Percentiles rank a stretch among this genome's conserved stretches.
phyloP scores from a whole-genome alignment of 768 basidiomycete genomes.

The Mycena filopes region DNA sequence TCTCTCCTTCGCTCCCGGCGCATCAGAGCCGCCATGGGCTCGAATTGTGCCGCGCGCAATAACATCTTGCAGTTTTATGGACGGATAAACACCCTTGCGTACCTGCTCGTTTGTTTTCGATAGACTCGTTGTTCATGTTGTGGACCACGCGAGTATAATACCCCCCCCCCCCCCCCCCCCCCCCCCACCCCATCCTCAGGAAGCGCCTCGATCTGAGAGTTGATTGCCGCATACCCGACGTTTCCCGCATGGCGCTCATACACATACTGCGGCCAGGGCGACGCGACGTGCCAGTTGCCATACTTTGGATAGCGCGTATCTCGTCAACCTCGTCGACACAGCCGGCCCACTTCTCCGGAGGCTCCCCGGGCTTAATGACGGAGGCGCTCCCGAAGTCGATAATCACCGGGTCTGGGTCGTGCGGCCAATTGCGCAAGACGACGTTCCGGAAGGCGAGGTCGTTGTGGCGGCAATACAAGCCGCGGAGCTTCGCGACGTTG shows the following conservation, averaged over 20 bases:
- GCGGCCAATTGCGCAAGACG: background rate
- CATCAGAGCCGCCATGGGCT: background rate
- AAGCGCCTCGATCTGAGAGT: background rate
- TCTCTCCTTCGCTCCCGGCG: background rate
- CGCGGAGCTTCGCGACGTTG: background rate
- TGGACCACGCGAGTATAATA: no score
- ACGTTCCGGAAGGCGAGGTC: background rate
- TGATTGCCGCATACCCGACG: background rate
- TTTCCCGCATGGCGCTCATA: background rate
- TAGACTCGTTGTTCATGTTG: no score
- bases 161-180: no score
- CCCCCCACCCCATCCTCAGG: background rate
- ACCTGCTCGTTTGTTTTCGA: no score
- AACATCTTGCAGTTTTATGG: background rate
- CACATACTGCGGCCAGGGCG: background rate
- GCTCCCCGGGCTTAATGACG: background rate
- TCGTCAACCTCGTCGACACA: background rate
- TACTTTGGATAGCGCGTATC: background rate
- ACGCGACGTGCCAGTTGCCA: conserved; percentile 7
- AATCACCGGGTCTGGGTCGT: background rate
- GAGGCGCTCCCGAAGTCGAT: conserved; percentile 3
- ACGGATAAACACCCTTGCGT: no score
- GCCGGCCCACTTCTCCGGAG: background rate
- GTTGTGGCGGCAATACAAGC: conserved; percentile 3
- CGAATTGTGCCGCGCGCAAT: no score